Evolutionary conservation across 768 basidiomycete genomes (phyloP).

Genomic region (Tulasnella sp.): DNA sequence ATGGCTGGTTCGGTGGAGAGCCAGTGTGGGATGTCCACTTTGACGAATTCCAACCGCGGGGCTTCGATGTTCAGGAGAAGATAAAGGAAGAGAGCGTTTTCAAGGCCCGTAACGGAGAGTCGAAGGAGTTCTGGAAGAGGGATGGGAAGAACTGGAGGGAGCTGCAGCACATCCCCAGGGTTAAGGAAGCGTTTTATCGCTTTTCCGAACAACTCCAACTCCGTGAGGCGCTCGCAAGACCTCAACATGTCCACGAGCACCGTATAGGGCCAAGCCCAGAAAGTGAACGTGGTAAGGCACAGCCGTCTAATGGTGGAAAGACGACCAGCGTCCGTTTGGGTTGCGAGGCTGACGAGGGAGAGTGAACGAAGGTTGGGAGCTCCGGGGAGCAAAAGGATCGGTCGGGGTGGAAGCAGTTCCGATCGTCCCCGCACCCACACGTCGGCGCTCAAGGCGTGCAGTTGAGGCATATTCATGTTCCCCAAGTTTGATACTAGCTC

Average conservation of each 20-base stretch:
- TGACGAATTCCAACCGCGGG: background rate
- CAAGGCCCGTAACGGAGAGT: background rate
- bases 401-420: background rate
- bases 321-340: background rate
- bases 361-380: background rate
- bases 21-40: background rate
- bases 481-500: background rate
- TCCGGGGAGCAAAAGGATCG: background rate
- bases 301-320: background rate
- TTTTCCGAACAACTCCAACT: background rate
- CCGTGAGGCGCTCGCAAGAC: background rate
- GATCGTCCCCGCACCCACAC: background rate
- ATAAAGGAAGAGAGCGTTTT: background rate
- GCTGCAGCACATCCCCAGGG: background rate
- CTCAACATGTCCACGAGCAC: background rate
- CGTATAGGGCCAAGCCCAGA: background rate
- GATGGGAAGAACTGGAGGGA: background rate
- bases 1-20: background rate
- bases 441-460: background rate
- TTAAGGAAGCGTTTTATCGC: background rate
- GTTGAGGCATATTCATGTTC: background rate
- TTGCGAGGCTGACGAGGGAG: background rate
- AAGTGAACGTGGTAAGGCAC: background rate
- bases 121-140: background rate
- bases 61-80: background rate